Percentiles rank a stretch among this genome's conserved stretches.
Conservation (phyloP, 2,329 filamentous ascomycete species). For the Acarospora socialis region DNA sequence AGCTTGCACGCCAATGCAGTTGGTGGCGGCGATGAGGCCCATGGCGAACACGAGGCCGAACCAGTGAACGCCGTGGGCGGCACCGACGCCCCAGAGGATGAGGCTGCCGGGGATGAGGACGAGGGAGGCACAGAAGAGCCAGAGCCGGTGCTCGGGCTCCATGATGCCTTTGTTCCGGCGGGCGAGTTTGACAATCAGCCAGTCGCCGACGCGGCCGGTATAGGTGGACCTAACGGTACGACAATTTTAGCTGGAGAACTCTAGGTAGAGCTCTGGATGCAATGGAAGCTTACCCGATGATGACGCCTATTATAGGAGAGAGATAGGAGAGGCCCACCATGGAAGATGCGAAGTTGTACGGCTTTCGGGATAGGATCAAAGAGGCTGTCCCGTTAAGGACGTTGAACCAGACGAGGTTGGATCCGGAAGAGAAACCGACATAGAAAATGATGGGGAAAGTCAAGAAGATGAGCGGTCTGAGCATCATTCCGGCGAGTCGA, state of each 20-base stretch:
- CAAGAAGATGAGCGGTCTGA: constrained; percentile 14
- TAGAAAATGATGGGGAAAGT: constrained; percentile 26
- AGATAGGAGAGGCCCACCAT: constrained; percentile 27
- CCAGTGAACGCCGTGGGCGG: constrained; percentile 28
- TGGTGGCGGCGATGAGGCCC: constrained; percentile 27
- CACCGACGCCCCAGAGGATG: constrained; percentile 28
- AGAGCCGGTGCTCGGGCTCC: constrained; percentile 29
- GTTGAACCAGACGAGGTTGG: constrained; percentile 29
- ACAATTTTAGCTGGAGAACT: no score
- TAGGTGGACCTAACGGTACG: no score
- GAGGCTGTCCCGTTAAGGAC: constrained; percentile 30
- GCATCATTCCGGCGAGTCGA: constrained; percentile 7
- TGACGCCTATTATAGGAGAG: no score
- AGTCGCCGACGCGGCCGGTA: constrained; percentile 27
- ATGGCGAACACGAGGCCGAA: constrained; percentile 30
- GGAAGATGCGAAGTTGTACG: constrained; percentile 25
- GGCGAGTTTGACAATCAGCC: constrained; percentile 24
- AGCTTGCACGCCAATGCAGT: constrained; percentile 24
- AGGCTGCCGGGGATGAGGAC: constrained; percentile 23
- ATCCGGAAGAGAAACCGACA: constrained; percentile 27
- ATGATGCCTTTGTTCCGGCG: constrained; percentile 27
- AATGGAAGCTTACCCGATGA: no score
- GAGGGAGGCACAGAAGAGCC: constrained; percentile 24
- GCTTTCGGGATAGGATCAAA: constrained; percentile 23
- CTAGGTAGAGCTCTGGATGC: no score